Evolutionary conservation across 441 rosid genomes (phyloP).

Genomic region (Omphalea diandra): DNA sequence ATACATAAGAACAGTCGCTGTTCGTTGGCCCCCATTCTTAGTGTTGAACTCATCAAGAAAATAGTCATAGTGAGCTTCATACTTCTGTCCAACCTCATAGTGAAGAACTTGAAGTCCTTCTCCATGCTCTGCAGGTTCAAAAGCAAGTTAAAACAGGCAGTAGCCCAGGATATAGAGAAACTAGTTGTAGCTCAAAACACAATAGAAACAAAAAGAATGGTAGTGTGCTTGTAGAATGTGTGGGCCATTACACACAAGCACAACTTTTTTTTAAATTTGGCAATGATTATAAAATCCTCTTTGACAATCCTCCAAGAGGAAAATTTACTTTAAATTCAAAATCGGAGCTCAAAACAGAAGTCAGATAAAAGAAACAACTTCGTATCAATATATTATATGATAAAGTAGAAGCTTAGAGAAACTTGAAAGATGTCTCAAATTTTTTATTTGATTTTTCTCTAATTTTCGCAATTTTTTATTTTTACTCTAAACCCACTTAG

Average conservation of each 20-base stretch:
- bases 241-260: neutral
- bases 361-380: neutral
- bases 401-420: too few relatives aligned
- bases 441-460: too few relatives aligned
- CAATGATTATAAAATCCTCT: too few relatives aligned
- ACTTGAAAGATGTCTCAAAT: too few relatives aligned
- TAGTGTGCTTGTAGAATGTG: neutral
- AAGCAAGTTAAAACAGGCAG: slow-evolving; percentile 19
- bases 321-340: neutral
- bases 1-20: slow-evolving; percentile 98
- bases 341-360: neutral
- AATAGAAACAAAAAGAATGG: slow-evolving; percentile 3
- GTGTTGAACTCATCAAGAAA: slow-evolving; percentile 82
- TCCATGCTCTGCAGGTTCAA: slow-evolving; percentile 62
- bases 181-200: neutral
- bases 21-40: slow-evolving; percentile 86
- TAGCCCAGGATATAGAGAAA: slow-evolving; percentile 9
- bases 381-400: too few relatives aligned
- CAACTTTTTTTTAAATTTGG: too few relatives aligned
- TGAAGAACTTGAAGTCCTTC: slow-evolving; percentile 93
- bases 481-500: too few relatives aligned
- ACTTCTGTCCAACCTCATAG: slow-evolving; percentile 89
- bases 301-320: neutral
- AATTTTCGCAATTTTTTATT: too few relatives aligned
- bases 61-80: slow-evolving; percentile 86